Percentiles rank a stretch among this genome's conserved stretches.
phyloP scores from a whole-genome alignment of 2,329 filamentous ascomycete genomes.

The Sporothrix brunneoviolacea region DNA sequence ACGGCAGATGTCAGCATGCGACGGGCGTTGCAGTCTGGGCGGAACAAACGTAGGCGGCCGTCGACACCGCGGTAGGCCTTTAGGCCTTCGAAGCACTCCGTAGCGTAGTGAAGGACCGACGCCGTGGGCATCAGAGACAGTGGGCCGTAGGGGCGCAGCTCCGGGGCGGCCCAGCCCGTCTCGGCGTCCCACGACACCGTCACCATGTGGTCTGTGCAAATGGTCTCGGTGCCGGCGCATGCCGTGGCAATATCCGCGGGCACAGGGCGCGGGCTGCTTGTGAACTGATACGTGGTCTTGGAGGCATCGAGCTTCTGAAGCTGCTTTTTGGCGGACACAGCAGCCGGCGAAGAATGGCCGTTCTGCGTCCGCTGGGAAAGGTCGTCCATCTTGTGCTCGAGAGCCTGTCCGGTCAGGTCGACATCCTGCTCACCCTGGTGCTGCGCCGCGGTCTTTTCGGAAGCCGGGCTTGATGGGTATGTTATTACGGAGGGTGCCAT shows the following conservation, averaged over 20 bases:
- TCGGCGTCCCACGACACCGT: conserved; percentile 59
- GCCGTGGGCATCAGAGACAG: conserved; percentile 74
- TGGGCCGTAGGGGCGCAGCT: conserved; percentile 70
- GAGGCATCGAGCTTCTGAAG: conserved; percentile 58
- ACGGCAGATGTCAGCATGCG: conserved; percentile 54
- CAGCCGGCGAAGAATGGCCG: conserved; percentile 4
- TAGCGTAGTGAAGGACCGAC: conserved; percentile 79
- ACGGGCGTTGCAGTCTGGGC: conserved; percentile 64
- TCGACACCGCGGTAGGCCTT: conserved; percentile 78
- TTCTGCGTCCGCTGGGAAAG: conserved; percentile 19
- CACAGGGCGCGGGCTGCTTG: conserved; percentile 43
- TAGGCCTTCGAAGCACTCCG: conserved; percentile 80
- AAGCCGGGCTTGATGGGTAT: conserved; percentile 19
- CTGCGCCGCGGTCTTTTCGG: conserved; percentile 23
- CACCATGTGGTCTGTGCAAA: conserved; percentile 85
- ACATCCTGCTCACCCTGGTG: conserved; percentile 37
- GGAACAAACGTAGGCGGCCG: conserved; percentile 68
- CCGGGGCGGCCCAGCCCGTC: conserved; percentile 65
- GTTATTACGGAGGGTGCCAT: conserved; percentile 24
- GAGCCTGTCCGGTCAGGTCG: conserved; percentile 45
- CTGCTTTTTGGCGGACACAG: too few species aligned
- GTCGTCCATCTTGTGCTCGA: conserved; percentile 42
- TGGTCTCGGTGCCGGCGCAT: conserved; percentile 42
- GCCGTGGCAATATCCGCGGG: conserved; percentile 41
- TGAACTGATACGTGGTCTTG: conserved; percentile 50